Evolutionary conservation across 306 rosid species (phyloP).

Genomic region (Rosa lucieae): DNA sequence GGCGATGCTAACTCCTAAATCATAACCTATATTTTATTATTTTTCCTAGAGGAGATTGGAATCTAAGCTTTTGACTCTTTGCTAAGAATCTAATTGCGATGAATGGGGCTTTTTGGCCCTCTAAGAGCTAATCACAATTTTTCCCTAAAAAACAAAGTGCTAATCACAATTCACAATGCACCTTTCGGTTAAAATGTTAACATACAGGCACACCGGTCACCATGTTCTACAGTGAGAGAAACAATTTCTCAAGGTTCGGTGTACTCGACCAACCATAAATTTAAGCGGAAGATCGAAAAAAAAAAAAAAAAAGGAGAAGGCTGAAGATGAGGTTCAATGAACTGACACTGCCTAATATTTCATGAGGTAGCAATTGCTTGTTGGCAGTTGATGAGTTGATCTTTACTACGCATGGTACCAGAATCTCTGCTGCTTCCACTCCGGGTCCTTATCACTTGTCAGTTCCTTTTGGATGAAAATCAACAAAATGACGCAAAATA

Average conservation of each 20-base stretch:
- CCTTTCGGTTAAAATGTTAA: not conserved
- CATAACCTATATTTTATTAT: too few species aligned
- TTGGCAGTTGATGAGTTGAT: too few species aligned
- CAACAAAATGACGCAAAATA: not conserved
- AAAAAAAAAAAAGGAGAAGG: not conserved
- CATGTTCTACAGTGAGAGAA: not conserved
- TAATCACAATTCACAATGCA: slow-evolving; percentile 5
- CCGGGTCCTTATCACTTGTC: not conserved
- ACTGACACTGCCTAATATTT: not conserved
- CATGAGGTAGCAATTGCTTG: too few species aligned
- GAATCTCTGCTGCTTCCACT: not conserved
- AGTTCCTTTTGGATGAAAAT: not conserved
- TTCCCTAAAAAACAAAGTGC: too few species aligned
- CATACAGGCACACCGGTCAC: not conserved
- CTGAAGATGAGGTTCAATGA: not conserved
- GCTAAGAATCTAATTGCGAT: not conserved
- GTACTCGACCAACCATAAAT: not conserved
- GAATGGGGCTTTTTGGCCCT: slow-evolving; percentile 6
- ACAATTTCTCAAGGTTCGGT: not conserved
- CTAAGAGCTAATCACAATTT: not conserved
- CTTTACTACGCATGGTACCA: not conserved
- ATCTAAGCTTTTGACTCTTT: slow-evolving; percentile 35
- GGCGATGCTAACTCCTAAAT: too few species aligned
- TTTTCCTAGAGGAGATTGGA: not conserved
- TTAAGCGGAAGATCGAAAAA: too few species aligned